Conservation (phyloP, 1,139 yeast species). For the Spathaspora sp. region DNA sequence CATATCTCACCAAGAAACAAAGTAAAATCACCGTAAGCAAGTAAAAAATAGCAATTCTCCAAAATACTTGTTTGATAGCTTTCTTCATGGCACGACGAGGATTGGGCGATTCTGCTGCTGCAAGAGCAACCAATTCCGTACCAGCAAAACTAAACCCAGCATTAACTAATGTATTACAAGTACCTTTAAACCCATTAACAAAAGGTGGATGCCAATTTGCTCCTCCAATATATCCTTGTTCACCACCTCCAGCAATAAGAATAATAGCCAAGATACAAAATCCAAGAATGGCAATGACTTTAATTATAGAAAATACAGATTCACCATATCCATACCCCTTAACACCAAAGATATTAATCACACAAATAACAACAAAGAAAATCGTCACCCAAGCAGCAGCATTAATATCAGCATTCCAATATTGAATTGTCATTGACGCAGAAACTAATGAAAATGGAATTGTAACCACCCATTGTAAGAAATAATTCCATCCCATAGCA, state of each 20-base stretch:
- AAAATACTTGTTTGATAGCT: constrained; percentile 46
- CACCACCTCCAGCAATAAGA: constrained; percentile 42
- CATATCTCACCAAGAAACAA: constrained; percentile 38
- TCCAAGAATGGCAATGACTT: constrained; percentile 40
- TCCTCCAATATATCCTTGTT: constrained; percentile 39
- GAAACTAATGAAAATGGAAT: constrained; percentile 40
- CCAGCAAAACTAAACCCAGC: constrained; percentile 46
- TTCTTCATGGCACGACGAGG: constrained; percentile 40
- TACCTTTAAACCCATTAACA: constrained; percentile 45
- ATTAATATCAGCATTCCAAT: constrained; percentile 37
- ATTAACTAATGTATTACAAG: constrained; percentile 40
- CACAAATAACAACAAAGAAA: constrained; percentile 34
- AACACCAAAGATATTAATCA: constrained; percentile 42
- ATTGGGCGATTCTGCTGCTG: constrained; percentile 42
- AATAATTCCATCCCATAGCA: constrained; percentile 47
- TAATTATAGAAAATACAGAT: constrained; percentile 36
- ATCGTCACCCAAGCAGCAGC: constrained; percentile 42
- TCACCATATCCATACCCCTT: constrained; percentile 49
- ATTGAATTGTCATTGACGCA: constrained; percentile 40
- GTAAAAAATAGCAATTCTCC: constrained; percentile 45
- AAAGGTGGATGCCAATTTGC: constrained; percentile 42
- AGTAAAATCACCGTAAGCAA: constrained; percentile 39
- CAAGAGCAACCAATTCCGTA: constrained; percentile 42
- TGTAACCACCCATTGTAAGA: constrained; percentile 37
- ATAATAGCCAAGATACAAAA: constrained; percentile 42